Evolutionary conservation across 2,329 filamentous ascomycete species (phyloP).

Genomic region (Aspergillus sergii): DNA sequence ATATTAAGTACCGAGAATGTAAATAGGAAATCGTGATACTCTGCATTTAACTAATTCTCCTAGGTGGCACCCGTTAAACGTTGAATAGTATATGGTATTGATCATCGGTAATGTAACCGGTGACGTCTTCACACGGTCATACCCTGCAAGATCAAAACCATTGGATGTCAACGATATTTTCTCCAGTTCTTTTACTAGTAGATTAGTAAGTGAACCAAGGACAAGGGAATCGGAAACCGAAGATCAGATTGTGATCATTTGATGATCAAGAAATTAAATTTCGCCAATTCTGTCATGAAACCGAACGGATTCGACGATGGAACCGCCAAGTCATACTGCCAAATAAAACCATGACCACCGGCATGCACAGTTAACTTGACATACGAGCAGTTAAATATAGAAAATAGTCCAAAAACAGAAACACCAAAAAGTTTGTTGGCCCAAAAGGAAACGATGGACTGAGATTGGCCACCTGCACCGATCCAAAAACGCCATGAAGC

Average conservation of each 20-base stretch:
- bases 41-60: neutral
- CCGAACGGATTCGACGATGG: neutral
- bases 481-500: conserved; percentile 7
- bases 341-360: conserved; percentile 2
- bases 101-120: neutral
- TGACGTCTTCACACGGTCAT: neutral
- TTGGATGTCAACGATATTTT: neutral
- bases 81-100: neutral
- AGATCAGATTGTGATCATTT: neutral
- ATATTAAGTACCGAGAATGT: too few species aligned
- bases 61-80: neutral
- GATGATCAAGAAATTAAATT: conserved; percentile 6
- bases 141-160: too few species aligned
- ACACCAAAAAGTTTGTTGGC: neutral
- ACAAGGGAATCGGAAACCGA: neutral
- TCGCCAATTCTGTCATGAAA: conserved; percentile 2
- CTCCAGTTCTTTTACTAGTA: neutral
- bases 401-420: neutral
- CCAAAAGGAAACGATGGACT: conserved; percentile 3
- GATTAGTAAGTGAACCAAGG: neutral
- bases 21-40: neutral
- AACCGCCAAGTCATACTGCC: neutral
- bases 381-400: neutral
- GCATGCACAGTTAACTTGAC: neutral
- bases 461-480: conserved; percentile 2